phyloP scores from a whole-genome alignment of 306 rosid genomes.

The Trifolium fragiferum region DNA sequence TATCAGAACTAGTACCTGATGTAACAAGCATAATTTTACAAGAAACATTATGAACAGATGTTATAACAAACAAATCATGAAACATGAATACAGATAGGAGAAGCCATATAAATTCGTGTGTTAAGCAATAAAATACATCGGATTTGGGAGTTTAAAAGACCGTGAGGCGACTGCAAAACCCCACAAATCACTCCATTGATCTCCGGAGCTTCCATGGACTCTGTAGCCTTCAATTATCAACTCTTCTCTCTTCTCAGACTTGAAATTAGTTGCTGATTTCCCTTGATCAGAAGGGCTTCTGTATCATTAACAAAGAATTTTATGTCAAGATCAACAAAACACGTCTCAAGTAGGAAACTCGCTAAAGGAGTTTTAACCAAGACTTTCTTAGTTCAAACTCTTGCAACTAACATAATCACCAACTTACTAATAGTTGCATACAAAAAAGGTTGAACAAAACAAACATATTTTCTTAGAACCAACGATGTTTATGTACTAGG shows the following conservation, averaged over 20 bases:
- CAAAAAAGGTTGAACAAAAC: too few species aligned
- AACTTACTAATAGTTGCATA: neutral
- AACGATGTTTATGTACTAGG: too few species aligned
- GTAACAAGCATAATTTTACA: constrained; percentile 20
- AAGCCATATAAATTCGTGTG: constrained; percentile 1
- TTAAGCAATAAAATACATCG: constrained; percentile 76
- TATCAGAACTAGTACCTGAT: constrained; percentile 10
- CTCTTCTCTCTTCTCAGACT: constrained; percentile 82
- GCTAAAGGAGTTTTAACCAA: neutral
- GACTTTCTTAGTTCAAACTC: neutral
- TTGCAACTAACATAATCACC: neutral
- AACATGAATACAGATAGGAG: constrained; percentile 36
- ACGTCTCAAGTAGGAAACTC: neutral
- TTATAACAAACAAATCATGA: constrained; percentile 19
- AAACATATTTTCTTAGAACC: too few species aligned
- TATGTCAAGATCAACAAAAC: neutral
- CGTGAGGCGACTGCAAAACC: constrained; percentile 68
- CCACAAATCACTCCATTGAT: constrained; percentile 91
- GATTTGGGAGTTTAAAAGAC: constrained; percentile 91
- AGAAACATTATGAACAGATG: constrained; percentile 1
- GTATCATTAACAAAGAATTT: constrained; percentile 37
- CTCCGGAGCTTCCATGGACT: constrained; percentile 88
- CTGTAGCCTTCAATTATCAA: constrained; percentile 61
- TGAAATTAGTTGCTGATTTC: constrained; percentile 63
- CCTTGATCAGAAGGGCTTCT: constrained; percentile 76